Evolutionary conservation across 805 yeast genomes (phyloP).

Genomic region (Ogataea sp.): DNA sequence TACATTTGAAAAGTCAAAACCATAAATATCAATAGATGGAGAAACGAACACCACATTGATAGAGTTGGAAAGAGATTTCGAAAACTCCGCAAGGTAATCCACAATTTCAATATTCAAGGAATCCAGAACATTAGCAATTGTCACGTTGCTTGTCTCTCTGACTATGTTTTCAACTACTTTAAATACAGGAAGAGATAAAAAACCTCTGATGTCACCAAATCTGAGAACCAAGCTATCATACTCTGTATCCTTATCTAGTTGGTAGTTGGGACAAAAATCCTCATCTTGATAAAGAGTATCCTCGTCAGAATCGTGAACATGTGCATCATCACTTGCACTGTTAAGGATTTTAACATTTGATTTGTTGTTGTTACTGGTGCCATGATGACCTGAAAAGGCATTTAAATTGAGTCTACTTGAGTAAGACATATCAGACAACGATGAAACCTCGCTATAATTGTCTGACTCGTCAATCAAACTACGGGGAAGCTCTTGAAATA

Average conservation of each 20-base stretch:
- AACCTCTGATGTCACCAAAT: constrained; percentile 41
- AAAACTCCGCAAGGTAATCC: constrained; percentile 23
- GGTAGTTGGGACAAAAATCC: constrained; percentile 3
- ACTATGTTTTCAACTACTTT: constrained; percentile 20
- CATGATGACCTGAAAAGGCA: no score
- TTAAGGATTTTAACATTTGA: no score
- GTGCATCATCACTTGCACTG: no score
- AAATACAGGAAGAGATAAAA: constrained; percentile 32
- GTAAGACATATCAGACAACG: neutral
- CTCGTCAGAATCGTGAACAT: no score
- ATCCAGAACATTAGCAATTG: constrained; percentile 51
- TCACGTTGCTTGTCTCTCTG: constrained; percentile 29
- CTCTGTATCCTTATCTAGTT: constrained; percentile 19
- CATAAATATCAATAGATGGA: constrained; percentile 26
- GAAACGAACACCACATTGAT: constrained; percentile 38
- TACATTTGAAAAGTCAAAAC: neutral
- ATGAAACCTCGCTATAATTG: neutral
- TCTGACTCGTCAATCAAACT: constrained; percentile 11
- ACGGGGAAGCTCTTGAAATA: constrained; percentile 27
- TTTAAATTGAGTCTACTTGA: constrained; percentile 1
- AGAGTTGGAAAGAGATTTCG: constrained; percentile 20
- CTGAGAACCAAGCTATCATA: constrained; percentile 49
- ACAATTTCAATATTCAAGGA: constrained; percentile 54
- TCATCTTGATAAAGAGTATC: constrained; percentile 5
- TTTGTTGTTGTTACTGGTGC: no score